Evolutionary conservation across 2,329 filamentous ascomycete species (phyloP).

Genomic region (Pseudogymnoascus sp.): DNA sequence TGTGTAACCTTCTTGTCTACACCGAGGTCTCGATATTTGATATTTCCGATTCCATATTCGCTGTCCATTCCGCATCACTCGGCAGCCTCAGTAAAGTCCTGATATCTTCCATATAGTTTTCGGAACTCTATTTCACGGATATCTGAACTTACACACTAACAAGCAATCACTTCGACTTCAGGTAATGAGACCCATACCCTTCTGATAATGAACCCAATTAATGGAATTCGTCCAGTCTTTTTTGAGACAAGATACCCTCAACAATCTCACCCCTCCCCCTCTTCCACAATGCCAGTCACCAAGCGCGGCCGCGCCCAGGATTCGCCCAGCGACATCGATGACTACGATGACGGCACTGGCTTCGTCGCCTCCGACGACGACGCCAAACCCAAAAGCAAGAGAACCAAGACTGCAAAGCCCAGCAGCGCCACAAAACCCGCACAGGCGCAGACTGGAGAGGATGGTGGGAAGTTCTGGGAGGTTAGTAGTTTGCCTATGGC

Average conservation of each 20-base stretch:
- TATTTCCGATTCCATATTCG: neutral
- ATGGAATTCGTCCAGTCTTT: neutral
- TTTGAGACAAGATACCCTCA: neutral
- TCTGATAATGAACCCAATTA: neutral
- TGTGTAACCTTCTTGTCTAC: constrained; percentile 1
- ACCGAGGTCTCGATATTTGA: neutral
- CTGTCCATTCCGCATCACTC: neutral
- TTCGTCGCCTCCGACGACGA: constrained; percentile 26
- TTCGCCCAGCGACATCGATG: constrained; percentile 24
- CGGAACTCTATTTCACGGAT: neutral
- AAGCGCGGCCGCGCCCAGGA: constrained; percentile 9
- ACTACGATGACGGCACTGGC: constrained; percentile 27
- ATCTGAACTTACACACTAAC: neutral
- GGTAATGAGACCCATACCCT: neutral
- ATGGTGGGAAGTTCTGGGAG: constrained; percentile 50
- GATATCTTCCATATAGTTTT: neutral
- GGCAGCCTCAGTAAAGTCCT: neutral
- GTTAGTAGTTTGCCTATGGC: constrained; percentile 27
- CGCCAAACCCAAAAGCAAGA: constrained; percentile 33
- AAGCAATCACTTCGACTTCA: neutral
- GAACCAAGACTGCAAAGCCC: constrained; percentile 40
- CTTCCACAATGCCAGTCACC: neutral
- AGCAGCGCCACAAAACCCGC: constrained; percentile 12
- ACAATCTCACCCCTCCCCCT: neutral
- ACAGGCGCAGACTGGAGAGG: constrained; percentile 29